Base-by-base conservation (phyloP, 2,329 filamentous ascomycete species). In the Chrysosporium queenslandicum region DNA sequence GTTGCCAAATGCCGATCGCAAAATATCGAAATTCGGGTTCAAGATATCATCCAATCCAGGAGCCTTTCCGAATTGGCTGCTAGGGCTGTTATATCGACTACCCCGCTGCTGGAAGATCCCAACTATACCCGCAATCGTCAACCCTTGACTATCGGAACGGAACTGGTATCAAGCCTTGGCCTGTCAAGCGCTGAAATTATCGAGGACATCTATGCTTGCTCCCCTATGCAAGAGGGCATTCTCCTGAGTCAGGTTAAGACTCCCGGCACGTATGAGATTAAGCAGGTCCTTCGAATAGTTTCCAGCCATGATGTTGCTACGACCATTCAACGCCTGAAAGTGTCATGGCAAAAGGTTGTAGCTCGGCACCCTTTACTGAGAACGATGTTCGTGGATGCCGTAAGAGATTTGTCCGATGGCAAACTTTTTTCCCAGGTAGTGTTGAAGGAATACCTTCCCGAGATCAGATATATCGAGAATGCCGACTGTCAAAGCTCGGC, bases 141-240 rank as follows among this genome's bases (percentile, higher is more conserved):
- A n/a, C n/a, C 27, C 27, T 9, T 29, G 27, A 29, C 5, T 5
- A 29, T 29, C 9, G 5, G 9, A 29, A 29, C 4, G 27, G 27
- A 29, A 29, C 27, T 29, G 9, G 5, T 29, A 9, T 5, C 27
- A 29, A 29, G 9, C 4, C 27, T 29, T 9, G 27, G 27, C 9
- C 27, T 29, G 27, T 4, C 4, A 29, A 29, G 27, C 27, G 4
- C 27, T 29, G 27, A 29, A 4, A 9, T 9, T 9, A 9, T 29
- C 45, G 58, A 63, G 32, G 64, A 66, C 46, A 55, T 64, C 3
- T 66, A 65, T 43, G 63, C 65, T 11, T 65, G 62, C 40, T 65
- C 60, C 9, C 55, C 64, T 3, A 48, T 60, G 45, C 59, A 61
- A 52, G 57, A 59, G 18, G 59, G 59, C 14, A 50, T 56, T 16